A percentile compares a stretch with the other conserved stretches of the same genome.
Evolutionary conservation across 2,329 filamentous ascomycete species (phyloP).

Genomic region (Akanthomyces dipterigenus): DNA sequence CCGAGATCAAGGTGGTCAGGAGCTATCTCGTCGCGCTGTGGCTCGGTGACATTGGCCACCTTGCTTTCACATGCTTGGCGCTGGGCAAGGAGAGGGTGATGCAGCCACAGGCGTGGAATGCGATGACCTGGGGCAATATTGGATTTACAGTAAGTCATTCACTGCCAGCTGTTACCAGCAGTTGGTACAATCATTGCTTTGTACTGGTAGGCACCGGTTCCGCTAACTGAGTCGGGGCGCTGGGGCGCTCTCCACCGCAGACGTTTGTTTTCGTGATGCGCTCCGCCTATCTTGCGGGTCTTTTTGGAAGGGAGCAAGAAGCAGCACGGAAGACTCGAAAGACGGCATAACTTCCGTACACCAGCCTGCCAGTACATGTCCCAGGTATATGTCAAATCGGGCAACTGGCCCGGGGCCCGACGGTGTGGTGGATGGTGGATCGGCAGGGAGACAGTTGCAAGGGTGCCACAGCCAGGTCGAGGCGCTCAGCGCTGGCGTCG

Average conservation of each 20-base stretch:
- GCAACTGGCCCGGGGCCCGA: constrained; percentile 9
- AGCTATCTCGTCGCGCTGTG: constrained; percentile 61
- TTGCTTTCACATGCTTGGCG: constrained; percentile 52
- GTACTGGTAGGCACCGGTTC: background rate
- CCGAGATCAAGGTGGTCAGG: constrained; percentile 57
- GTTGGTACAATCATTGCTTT: too few relatives aligned
- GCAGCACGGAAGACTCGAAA: constrained; percentile 19
- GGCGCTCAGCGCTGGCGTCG: background rate
- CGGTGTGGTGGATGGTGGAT: constrained; percentile 2
- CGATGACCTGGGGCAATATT: constrained; percentile 67
- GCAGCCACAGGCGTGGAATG: constrained; percentile 56
- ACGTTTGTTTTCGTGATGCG: constrained; percentile 50
- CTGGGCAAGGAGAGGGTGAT: constrained; percentile 50
- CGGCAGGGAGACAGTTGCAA: background rate
- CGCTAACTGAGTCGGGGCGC: constrained; percentile 8
- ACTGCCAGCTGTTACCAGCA: background rate
- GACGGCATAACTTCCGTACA: constrained; percentile 19
- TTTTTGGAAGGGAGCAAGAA: constrained; percentile 46
- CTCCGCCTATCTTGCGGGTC: constrained; percentile 49
- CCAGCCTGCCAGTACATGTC: too few relatives aligned
- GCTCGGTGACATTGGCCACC: constrained; percentile 60
- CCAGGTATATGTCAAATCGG: constrained; percentile 5
- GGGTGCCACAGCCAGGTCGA: background rate
- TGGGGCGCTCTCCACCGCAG: constrained; percentile 23
- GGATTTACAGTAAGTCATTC: constrained; percentile 49